Evolutionary conservation across 2,329 filamentous ascomycete species (phyloP), one percentile per base, ranked within the genome.

Genomic region (Nemania sp.): DNA sequence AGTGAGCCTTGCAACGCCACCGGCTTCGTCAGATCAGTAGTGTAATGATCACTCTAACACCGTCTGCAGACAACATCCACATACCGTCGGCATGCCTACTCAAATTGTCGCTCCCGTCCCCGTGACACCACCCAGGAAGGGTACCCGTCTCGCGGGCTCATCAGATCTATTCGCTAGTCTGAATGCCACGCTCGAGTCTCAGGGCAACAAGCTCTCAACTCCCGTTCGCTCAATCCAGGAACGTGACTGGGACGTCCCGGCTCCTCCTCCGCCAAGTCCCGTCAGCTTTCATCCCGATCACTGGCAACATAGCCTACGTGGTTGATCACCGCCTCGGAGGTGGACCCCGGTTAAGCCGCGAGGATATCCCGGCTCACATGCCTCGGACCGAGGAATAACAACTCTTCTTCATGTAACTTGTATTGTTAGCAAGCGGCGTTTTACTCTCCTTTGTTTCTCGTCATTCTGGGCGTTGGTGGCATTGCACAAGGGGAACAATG

Each of bases 161-260:
- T 82, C 86, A 65, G 86, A 88, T 66, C 80, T 88, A 41, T 85
- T 85, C 74, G 82, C 82, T 71, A 86, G 83, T 76, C 80, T 88
- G 73, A 86, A 82, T 74, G 84, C 84, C 41, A 85, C 84, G 45
- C 80, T 88, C 52, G 75, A 80, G 51, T 81, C 82, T 66, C 82
- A 82, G 72, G 77, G 80, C 68, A 78, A 77, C 73, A 76, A 80
- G 62, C 78, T 82, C 20, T 76, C 80, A 67, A 82, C 83, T 2
- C 85, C 86, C 0, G 80, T 83, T 69, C 85, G 83, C 71, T 80
- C 81, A 71, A 87, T 88, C 73, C 82, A 82, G 70, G 85, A 88
- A 73, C 81, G 86, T 66, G 88, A 90, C 78, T 90, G 89, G 80
- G 83, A 84, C 35, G 88, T 90, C 22, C 89, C 89, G n/a, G 88